Percentiles rank a stretch among this genome's conserved stretches.
Evolutionary conservation across 2,329 filamentous ascomycete genomes (phyloP).

Genomic region (Trichophyton schoenleinii): DNA sequence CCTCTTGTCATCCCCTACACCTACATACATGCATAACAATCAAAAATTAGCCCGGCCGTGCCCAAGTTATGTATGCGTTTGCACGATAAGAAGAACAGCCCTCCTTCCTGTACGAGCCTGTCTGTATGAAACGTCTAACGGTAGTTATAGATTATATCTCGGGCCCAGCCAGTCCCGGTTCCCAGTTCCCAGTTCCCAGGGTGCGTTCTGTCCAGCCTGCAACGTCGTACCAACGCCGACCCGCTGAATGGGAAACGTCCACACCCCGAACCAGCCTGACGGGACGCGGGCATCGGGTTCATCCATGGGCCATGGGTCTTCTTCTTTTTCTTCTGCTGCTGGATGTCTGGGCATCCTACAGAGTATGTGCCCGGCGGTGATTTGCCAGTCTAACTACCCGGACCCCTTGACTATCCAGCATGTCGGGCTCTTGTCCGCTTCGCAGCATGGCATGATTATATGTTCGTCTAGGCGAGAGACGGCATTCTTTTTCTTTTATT

Average conservation of each 20-base stretch:
- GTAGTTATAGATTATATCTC: no score
- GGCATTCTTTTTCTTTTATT: not conserved
- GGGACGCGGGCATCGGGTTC: not conserved
- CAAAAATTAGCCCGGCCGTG: not conserved
- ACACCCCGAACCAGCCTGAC: not conserved
- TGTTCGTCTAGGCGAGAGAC: not conserved
- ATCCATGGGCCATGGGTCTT: not conserved
- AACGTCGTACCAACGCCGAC: not conserved
- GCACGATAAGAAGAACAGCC: no score
- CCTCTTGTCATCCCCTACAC: no score
- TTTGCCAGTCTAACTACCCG: not conserved
- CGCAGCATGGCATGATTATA: not conserved
- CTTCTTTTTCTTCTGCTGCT: no score
- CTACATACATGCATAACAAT: no score
- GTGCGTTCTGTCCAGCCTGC: not conserved
- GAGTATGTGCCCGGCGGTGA: not conserved
- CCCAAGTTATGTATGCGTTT: no score
- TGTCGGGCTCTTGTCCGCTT: not conserved
- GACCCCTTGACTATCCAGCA: not conserved
- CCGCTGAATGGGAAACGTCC: slow-evolving; percentile 1
- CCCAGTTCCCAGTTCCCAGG: no score
- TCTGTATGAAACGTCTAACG: no score
- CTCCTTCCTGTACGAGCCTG: no score
- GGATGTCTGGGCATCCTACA: no score
- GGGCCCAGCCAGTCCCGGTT: no score